These are phyloP conservation scores for Phaseolus lunatus DNA, from an alignment of 306 rosid genomes.

Conservation along the genomic window DNA sequence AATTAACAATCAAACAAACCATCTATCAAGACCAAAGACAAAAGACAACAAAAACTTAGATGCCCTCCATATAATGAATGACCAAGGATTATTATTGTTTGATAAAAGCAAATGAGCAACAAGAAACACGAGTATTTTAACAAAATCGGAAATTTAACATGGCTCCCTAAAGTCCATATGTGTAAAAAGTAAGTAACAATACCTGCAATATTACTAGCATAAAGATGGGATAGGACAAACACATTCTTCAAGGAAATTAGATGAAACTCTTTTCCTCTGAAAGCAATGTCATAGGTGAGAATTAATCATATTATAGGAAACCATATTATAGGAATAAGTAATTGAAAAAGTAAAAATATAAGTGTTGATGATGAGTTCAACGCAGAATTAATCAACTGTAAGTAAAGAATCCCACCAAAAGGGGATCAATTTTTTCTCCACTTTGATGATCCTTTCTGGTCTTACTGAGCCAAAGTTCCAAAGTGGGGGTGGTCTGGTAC, in stretches of 20 bases:
- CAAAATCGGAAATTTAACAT: slow-evolving; percentile 9
- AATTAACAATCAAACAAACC: neutral
- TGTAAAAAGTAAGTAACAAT: slow-evolving; percentile 35
- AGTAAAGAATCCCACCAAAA: neutral
- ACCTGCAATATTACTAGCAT: slow-evolving; percentile 61
- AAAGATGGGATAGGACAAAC: slow-evolving; percentile 14
- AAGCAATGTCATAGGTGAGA: neutral
- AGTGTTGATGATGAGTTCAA: neutral
- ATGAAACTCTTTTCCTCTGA: neutral
- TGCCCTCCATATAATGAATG: neutral
- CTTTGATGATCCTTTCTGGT: neutral
- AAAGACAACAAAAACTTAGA: neutral
- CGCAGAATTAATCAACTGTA: neutral
- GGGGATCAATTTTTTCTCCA: neutral
- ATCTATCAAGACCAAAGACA: neutral
- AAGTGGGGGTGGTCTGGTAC: neutral
- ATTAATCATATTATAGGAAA: neutral
- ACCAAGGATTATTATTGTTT: neutral
- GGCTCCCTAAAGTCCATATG: too few relatives aligned
- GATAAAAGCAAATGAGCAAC: slow-evolving; percentile 22
- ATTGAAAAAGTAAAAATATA: neutral
- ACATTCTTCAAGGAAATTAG: neutral
- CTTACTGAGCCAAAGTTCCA: neutral
- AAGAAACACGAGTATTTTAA: slow-evolving; percentile 16
- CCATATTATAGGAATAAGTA: neutral